phyloP scores from a whole-genome alignment of 306 rosid genomes.

The Canavalia ensiformis region DNA sequence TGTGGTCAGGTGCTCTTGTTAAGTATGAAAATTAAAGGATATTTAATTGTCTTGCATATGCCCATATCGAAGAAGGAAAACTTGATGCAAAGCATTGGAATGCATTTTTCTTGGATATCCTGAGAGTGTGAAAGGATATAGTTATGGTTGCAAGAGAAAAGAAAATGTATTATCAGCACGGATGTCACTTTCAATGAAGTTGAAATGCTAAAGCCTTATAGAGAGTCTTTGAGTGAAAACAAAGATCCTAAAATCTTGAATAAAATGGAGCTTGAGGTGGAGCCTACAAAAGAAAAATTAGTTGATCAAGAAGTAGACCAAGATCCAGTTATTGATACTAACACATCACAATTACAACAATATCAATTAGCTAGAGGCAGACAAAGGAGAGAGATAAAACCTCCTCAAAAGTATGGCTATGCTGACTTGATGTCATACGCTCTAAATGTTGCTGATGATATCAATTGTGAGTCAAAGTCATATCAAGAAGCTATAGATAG shows the following conservation, averaged over 20 bases:
- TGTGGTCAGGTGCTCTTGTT: background rate
- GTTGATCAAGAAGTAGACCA: background rate
- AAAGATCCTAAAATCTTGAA: too few relatives aligned
- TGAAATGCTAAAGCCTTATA: too few relatives aligned
- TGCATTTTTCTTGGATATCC: background rate
- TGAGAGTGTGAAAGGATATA: background rate
- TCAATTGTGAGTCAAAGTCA: background rate
- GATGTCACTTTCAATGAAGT: background rate
- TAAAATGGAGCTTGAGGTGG: too few relatives aligned
- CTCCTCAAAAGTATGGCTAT: background rate
- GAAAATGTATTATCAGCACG: background rate
- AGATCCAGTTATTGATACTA: background rate
- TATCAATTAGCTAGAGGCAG: background rate
- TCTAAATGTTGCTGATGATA: background rate
- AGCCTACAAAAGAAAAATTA: too few relatives aligned
- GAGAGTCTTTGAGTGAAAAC: too few relatives aligned
- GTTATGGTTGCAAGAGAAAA: background rate
- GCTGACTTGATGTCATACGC: too few relatives aligned
- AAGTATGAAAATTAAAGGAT: background rate
- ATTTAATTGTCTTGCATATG: background rate
- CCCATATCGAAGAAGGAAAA: background rate
- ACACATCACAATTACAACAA: too few relatives aligned
- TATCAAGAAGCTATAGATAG: background rate
- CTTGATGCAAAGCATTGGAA: background rate
- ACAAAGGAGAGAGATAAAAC: background rate